These are phyloP conservation scores for Heterococcus sp. DNA, from an alignment of 108 stramenopile species.

Conservation along the genomic window DNA sequence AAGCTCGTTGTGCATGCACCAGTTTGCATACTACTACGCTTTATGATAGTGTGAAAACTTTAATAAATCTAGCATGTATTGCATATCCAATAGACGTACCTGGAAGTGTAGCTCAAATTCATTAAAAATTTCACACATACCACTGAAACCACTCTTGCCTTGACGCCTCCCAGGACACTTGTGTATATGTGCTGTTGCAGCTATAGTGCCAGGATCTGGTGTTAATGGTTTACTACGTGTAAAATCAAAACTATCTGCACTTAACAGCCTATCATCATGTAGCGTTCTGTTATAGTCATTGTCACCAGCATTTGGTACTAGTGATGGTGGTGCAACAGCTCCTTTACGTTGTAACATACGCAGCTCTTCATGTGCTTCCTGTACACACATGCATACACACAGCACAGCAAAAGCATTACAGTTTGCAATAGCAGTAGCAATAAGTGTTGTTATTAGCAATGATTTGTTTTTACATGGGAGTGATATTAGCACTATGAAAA, in stretches of 20 bases:
- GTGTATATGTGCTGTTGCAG: background rate
- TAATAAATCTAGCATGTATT: no score
- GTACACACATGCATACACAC: no score
- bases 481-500: no score
- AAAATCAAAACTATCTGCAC: background rate
- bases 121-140: conserved; percentile 35
- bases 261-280: background rate
- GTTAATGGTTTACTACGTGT: background rate
- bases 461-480: no score
- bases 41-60: no score
- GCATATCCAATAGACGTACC: no score
- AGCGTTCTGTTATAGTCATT: background rate
- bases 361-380: no score
- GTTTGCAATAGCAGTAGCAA: no score
- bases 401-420: no score
- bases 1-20: background rate
- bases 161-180: conserved; percentile 41
- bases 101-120: conserved; percentile 22
- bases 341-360: background rate
- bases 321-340: background rate
- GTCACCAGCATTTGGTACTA: background rate
- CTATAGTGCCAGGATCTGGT: background rate
- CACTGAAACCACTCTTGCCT: conserved; percentile 31
- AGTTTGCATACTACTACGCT: no score
- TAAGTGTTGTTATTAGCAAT: no score